Evolutionary conservation across 352 stramenopile species (phyloP), one percentile per base, ranked within the genome.

Genomic region (Aphanomyces stellatus): DNA sequence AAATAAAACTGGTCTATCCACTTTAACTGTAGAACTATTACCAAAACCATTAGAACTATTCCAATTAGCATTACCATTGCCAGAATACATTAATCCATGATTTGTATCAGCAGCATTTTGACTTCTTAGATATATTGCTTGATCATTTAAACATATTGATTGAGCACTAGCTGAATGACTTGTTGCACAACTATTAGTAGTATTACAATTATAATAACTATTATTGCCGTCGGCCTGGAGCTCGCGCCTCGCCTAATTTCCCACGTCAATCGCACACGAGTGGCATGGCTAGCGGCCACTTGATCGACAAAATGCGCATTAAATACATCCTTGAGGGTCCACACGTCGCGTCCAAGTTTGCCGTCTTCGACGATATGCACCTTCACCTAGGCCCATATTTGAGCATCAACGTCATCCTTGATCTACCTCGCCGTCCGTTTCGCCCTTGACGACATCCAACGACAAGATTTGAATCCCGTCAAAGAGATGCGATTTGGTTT

Each of bases 401-500:
- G n/a, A n/a, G n/a, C n/a, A n/a, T n/a, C n/a, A n/a, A n/a, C n/a
- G n/a, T n/a, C n/a, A n/a, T n/a, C n/a, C n/a, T n/a, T n/a, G n/a
- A n/a, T n/a, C n/a, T n/a, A 64, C 46, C 22, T 57, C 42, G 13
- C 27, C 42, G 22, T 19, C 13, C n/a, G 19, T 11, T 3, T 51
- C 8, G 17, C n/a, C 42, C 30, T 19, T 35, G 7, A 31, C 37
- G 15, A 67, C 27, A 11, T 59, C 41, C 4, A 33, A 19, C 5
- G 51, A 25, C 10, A 24, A 15, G 49, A 67, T 27, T 22, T 17
- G 22, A 2, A 67, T 43, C 11, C 41, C 60, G 35, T 56, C 48
- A 25, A 67, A 40, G 1, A 67, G 34, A 1, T 57, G 30, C 42
- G 60, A 55, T 31, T 67, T 67, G 37, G 48, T 67, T 6, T 56